Evolutionary conservation across 1,284 basidiomycete genomes (phyloP).

Genomic region (Cutaneotrichosporon daszewskae): DNA sequence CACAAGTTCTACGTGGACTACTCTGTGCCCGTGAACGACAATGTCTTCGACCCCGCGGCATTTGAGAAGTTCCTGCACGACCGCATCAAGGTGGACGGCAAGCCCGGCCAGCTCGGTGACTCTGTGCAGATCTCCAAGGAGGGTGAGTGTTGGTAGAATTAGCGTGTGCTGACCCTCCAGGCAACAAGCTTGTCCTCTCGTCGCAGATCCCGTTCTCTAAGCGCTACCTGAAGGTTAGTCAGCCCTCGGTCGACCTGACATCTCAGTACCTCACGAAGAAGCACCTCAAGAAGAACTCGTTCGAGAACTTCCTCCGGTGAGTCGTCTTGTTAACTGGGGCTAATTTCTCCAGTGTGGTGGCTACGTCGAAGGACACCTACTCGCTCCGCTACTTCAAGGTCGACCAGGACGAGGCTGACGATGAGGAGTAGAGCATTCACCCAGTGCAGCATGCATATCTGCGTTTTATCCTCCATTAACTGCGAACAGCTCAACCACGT

Average conservation of each 20-base stretch:
- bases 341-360: constrained; percentile 60
- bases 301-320: constrained; percentile 46
- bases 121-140: constrained; percentile 73
- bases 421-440: constrained; percentile 40
- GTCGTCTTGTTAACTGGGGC: constrained; percentile 7
- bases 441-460: background rate
- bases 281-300: constrained; percentile 66
- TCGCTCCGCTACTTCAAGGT: constrained; percentile 92
- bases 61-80: constrained; percentile 93
- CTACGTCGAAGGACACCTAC: constrained; percentile 81
- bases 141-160: constrained; percentile 53
- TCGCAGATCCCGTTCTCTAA: constrained; percentile 84
- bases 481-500: too few relatives aligned
- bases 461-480: too few relatives aligned
- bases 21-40: constrained; percentile 82
- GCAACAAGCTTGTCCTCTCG: constrained; percentile 71
- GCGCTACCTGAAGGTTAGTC: constrained; percentile 57
- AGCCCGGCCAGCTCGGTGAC: constrained; percentile 76
- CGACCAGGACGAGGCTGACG: constrained; percentile 59
- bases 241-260: background rate
- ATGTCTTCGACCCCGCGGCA: constrained; percentile 83
- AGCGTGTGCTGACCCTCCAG: constrained; percentile 46
- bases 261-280: constrained; percentile 88
- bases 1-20: constrained; percentile 95
- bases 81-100: constrained; percentile 72